Evolutionary conservation across 2,329 filamentous ascomycete genomes (phyloP), one percentile per base, ranked within the genome.

Genomic region (Penicillium sp.): DNA sequence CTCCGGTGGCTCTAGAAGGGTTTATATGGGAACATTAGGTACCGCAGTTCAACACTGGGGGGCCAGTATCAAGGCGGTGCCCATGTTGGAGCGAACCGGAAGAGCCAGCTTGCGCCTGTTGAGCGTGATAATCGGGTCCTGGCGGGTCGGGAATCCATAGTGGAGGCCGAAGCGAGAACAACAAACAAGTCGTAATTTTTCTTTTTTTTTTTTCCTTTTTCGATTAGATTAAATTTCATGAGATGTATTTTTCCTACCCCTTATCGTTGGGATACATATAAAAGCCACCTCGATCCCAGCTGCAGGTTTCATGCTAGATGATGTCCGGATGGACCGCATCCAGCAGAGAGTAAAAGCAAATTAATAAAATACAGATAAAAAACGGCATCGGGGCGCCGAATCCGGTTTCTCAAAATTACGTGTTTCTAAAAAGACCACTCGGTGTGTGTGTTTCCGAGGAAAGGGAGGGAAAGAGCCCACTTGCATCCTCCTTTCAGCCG

Each of bases 361-460:
- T 13, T 43, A n/a, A 41, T 44, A 33, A 39, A 37, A 50, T 26
- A 43, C 26, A 7, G 35, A 29, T 31, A 46, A 46, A 24, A 44
- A 27, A n/a, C 19, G 22, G 5, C 11, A 45, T 37, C 41, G 46
- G 43, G 43, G 44, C 53, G 50, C 55, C 55, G 56, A 37, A 59
- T 55, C 52, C 58, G 53, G 53, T 47, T 26, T 43, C 16, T 16
- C 29, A 57, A 56, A 58, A 59, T 63, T 63, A 64, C 64, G 56
- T 63, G 59, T 56, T 57, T 60, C 52, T 41, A 59, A 63, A 59
- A 10, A 58, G 62, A 63, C 50, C 57, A 64, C 57, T 66, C 63
- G 64, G 63, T 67, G 62, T 61, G 60, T 54, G 53, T 48, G 52
- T 57, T 63, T 49, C 64, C 64, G 60, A 64, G 55, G 56, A 59